Percentiles rank a stretch among this genome's conserved stretches.
Conservation (phyloP, 2,329 filamentous ascomycete genomes). For the Cladosporium sp. region DNA sequence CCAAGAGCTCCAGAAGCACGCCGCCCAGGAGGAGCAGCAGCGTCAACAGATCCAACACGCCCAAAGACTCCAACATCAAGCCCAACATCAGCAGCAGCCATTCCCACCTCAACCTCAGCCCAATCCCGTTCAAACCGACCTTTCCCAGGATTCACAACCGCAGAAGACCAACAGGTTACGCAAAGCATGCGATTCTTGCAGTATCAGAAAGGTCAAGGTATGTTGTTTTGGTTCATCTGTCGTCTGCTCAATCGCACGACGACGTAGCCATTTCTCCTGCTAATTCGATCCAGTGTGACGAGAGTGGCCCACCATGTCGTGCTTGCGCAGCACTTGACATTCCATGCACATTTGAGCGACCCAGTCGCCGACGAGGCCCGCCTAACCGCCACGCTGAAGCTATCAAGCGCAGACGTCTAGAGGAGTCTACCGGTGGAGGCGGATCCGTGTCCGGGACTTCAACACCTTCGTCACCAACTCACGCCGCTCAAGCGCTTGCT, state of each 20-base stretch:
- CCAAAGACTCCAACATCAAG: slow-evolving; percentile 24
- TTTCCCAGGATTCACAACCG: slow-evolving; percentile 11
- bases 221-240: background rate
- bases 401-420: slow-evolving; percentile 57
- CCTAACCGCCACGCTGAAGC: slow-evolving; percentile 64
- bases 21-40: slow-evolving; percentile 27
- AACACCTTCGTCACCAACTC: slow-evolving; percentile 47
- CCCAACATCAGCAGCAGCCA: slow-evolving; percentile 21
- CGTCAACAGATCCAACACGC: slow-evolving; percentile 26
- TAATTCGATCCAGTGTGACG: slow-evolving; percentile 53
- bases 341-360: slow-evolving; percentile 62
- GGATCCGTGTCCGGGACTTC: slow-evolving; percentile 39
- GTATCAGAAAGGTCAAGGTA: slow-evolving; percentile 38
- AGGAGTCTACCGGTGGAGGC: slow-evolving; percentile 24
- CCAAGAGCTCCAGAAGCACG: slow-evolving; percentile 28
- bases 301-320: slow-evolving; percentile 60
- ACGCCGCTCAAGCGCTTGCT: slow-evolving; percentile 50
- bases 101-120: slow-evolving; percentile 20
- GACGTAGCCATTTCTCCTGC: background rate
- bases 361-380: slow-evolving; percentile 59
- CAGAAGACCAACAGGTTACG: slow-evolving; percentile 34
- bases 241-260: slow-evolving; percentile 14
- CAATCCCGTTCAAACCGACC: slow-evolving; percentile 13
- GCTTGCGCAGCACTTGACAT: slow-evolving; percentile 62
- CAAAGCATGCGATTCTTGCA: slow-evolving; percentile 38